Percentiles rank a stretch among this genome's conserved stretches.
Conservation (phyloP, 1,139 yeast species). For the Lodderomyces elongisporus region DNA sequence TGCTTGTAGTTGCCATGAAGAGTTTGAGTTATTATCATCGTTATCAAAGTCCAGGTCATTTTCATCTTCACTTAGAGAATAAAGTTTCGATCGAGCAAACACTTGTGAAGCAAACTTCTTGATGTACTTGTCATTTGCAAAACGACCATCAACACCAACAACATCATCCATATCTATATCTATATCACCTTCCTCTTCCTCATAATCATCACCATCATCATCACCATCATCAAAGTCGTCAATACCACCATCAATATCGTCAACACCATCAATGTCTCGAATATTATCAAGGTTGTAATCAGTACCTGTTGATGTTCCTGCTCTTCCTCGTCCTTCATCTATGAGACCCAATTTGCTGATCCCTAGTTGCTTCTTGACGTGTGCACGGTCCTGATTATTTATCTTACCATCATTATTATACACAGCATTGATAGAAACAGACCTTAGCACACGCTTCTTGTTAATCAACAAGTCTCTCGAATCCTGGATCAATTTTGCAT, state of each 20-base stretch:
- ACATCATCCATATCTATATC: no score
- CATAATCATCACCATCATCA: no score
- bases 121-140: constrained; percentile 11
- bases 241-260: no score
- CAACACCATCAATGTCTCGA: no score
- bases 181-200: no score
- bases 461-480: constrained; percentile 39
- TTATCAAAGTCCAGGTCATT: constrained; percentile 14
- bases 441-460: constrained; percentile 41
- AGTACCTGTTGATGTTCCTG: background rate
- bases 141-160: no score
- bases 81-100: constrained; percentile 14
- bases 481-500: constrained; percentile 47
- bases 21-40: no score
- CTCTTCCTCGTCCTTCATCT: no score
- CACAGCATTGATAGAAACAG: constrained; percentile 42
- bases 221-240: no score
- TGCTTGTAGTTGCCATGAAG: constrained; percentile 16
- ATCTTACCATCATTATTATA: no score
- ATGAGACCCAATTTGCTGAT: background rate
- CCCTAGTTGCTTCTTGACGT: background rate
- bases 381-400: constrained; percentile 1
- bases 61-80: constrained; percentile 12
- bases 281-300: no score
- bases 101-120: constrained; percentile 39